Conservation (phyloP, 805 yeast genomes). For the Teunomyces funiuensis region DNA sequence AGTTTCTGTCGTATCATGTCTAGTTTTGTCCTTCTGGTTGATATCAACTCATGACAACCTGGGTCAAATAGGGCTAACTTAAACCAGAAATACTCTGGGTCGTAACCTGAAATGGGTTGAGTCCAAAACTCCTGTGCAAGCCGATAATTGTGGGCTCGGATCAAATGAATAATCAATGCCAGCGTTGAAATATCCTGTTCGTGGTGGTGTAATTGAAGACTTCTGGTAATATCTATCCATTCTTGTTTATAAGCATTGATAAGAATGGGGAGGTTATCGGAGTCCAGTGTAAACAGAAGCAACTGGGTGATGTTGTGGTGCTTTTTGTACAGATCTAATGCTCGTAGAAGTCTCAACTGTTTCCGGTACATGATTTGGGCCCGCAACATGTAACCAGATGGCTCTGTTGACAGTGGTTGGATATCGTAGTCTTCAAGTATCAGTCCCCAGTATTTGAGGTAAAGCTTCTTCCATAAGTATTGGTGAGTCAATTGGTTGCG, state of each 20-base stretch:
- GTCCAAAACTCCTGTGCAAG: conserved; percentile 1
- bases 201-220: background rate
- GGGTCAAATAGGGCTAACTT: conserved; percentile 5
- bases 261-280: background rate
- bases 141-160: conserved; percentile 3
- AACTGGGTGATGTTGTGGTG: background rate
- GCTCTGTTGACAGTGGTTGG: background rate
- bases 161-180: conserved; percentile 1
- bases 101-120: background rate
- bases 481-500: background rate
- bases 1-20: background rate
- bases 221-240: background rate
- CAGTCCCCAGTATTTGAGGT: conserved; percentile 7
- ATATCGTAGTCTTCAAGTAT: conserved; percentile 7
- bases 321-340: background rate
- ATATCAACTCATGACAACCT: background rate
- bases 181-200: background rate
- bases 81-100: conserved; percentile 1
- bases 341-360: background rate
- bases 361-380: background rate
- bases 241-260: background rate
- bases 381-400: background rate
- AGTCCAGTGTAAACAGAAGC: background rate
- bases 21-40: background rate
- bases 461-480: conserved; percentile 10